phyloP scores from a whole-genome alignment of 192 early-diverging fungal species.

The Coemansia sp. region DNA sequence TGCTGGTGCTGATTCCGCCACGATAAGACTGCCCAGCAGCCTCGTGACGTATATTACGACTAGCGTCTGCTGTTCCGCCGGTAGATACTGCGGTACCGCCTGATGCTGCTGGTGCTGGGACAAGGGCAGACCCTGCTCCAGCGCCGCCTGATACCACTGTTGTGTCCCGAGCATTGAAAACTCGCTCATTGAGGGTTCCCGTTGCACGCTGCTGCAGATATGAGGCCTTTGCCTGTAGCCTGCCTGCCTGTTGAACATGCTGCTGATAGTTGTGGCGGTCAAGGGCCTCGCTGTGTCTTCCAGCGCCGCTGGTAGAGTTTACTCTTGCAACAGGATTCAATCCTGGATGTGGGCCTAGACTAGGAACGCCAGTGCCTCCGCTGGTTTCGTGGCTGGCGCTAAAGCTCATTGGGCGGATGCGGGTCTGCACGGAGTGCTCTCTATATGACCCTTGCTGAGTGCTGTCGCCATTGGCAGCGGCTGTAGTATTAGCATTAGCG shows the following conservation, averaged over 20 bases:
- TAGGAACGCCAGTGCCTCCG: constrained; percentile 9
- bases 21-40: constrained; percentile 9
- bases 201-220: constrained; percentile 38
- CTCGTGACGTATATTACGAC: constrained; percentile 1
- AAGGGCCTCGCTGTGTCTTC: constrained; percentile 5
- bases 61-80: not conserved
- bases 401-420: constrained; percentile 23
- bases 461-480: not conserved
- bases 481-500: too few relatives aligned
- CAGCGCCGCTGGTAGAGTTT: constrained; percentile 17
- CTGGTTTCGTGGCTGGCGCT: not conserved
- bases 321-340: constrained; percentile 15
- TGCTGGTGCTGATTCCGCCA: constrained; percentile 14
- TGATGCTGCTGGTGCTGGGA: not conserved
- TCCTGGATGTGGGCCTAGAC: constrained; percentile 38
- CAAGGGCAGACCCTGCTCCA: not conserved
- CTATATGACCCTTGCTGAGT: not conserved
- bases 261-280: constrained; percentile 19
- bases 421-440: constrained; percentile 7
- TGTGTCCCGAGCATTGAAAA: constrained; percentile 29
- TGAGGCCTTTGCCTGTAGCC: constrained; percentile 21
- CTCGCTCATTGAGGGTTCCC: constrained; percentile 25
- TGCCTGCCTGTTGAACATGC: constrained; percentile 5
- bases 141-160: constrained; percentile 4
- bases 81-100: not conserved